Percentiles rank a stretch among this genome's conserved stretches.
Evolutionary conservation across 441 rosid species (phyloP).

Genomic region (Brassica balearica): DNA sequence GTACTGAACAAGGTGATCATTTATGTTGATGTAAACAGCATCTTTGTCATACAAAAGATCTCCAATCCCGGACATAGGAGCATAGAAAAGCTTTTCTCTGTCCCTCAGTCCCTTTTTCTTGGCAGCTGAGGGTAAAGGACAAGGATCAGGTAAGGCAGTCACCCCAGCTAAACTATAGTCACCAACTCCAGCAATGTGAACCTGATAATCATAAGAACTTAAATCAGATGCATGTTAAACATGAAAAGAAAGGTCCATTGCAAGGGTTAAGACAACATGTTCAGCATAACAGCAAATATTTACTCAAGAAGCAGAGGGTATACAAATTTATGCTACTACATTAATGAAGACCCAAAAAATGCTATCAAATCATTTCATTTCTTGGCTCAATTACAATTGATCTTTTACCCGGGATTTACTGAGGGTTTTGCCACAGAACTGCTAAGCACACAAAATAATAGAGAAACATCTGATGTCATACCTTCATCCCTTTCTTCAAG

Average conservation of each 20-base stretch:
- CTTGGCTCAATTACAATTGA: constrained; percentile 7
- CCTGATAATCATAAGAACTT: constrained; percentile 53
- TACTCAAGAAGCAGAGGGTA: constrained; percentile 21
- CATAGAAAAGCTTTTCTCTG: constrained; percentile 90
- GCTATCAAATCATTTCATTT: constrained; percentile 14
- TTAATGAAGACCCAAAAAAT: constrained; percentile 2
- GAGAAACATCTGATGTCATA: constrained; percentile 40
- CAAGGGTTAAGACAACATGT: constrained; percentile 23
- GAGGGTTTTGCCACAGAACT: constrained; percentile 12
- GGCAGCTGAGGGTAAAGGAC: constrained; percentile 91
- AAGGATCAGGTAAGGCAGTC: constrained; percentile 83
- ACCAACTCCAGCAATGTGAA: constrained; percentile 98
- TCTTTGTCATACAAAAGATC: constrained; percentile 94
- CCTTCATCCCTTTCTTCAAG: constrained; percentile 90
- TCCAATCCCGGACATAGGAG: constrained; percentile 97
- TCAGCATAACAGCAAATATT: constrained; percentile 16
- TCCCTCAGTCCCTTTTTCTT: constrained; percentile 89
- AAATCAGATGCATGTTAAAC: constrained; percentile 27
- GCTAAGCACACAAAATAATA: constrained; percentile 15
- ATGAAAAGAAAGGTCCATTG: constrained; percentile 27
- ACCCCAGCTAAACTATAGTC: constrained; percentile 82
- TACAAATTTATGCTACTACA: constrained; percentile 15
- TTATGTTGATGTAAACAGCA: constrained; percentile 94
- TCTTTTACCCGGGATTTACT: background rate
- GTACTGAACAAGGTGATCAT: constrained; percentile 86